These are phyloP conservation scores for Jacaranda copaia DNA, from an alignment of 257 asterid species.

Conservation along the genomic window DNA sequence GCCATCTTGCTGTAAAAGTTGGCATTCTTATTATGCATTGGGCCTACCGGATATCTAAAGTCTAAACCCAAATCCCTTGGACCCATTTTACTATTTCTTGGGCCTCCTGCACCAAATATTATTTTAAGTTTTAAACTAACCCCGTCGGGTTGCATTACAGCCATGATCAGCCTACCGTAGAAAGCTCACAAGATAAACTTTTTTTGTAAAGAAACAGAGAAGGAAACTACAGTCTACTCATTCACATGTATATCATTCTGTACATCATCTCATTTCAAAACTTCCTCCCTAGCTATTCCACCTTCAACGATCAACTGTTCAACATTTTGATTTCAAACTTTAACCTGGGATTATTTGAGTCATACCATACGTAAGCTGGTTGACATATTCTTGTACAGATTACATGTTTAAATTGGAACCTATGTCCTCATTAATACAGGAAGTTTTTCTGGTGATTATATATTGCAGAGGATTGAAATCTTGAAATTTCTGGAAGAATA, in stretches of 20 bases:
- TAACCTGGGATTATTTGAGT: background rate
- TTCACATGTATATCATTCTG: background rate
- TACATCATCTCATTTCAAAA: background rate
- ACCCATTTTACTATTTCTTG: too few species aligned
- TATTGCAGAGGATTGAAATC: background rate
- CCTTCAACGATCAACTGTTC: background rate
- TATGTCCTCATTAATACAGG: background rate
- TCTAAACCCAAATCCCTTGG: too few species aligned
- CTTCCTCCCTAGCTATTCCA: background rate
- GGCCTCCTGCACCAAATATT: too few species aligned
- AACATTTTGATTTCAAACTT: background rate
- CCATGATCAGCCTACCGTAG: too few species aligned
- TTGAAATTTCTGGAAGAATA: background rate
- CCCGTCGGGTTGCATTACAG: too few species aligned
- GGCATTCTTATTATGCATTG: too few species aligned
- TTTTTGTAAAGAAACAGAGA: background rate
- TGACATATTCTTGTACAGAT: background rate
- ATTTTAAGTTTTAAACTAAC: too few species aligned
- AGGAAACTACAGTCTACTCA: background rate
- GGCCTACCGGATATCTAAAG: too few species aligned
- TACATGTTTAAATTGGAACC: background rate
- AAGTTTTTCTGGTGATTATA: background rate
- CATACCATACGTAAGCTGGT: background rate
- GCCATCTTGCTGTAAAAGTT: too few species aligned
- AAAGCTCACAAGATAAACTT: too few species aligned